Evolutionary conservation across 208 protist species (phyloP), one percentile per base, ranked within the genome.

Genomic region (Porcisia hertigi): DNA sequence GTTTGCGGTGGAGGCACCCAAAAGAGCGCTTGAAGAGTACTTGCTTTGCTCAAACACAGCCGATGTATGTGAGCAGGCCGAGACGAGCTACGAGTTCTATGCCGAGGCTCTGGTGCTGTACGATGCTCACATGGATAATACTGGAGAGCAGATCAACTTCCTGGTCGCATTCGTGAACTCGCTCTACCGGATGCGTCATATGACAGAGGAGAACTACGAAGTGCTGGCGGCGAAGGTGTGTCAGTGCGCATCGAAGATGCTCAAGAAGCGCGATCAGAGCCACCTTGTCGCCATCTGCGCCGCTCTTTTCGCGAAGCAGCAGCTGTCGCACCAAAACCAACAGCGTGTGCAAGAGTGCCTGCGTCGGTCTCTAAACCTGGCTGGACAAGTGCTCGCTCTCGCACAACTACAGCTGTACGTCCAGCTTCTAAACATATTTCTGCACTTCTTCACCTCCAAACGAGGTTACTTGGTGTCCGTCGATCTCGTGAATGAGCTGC

Each of bases 371-470:
- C 73, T 98, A 59, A 98, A 98, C 83, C 89, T 99, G 73, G 94
- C 98, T 0, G 89, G 98, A 54, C 86, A 93, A 57, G 93, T 92
- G n/a, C 83, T 89, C 66, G 53, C 84, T 9, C 66, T 84, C 14
- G 86, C 94, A 57, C 90, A 98, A 71, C 84, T 96, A 12, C 71
- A 88, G 9, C 88, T 99, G 34, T 98, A 98, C 90, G 94, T 99
- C 63, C 96, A 99, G 34, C 95, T 99, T 58, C 87, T 99, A 18
- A 98, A 99, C 78, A 64, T 92, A 9, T 94, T 97, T 66, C 73
- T 99, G 2, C 98, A 96, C 87, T 99, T 98, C 85, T 99, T 94
- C 84, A 92, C 96, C 5, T 70, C 88, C 34, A 81, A 91, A 64
- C 92, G 90, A 69, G 84, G 88, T 25, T 78, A 79, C 41, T 75